Evolutionary conservation across 176 grass and related monocot genomes (phyloP).

Genomic region (Oryza longistaminata): DNA sequence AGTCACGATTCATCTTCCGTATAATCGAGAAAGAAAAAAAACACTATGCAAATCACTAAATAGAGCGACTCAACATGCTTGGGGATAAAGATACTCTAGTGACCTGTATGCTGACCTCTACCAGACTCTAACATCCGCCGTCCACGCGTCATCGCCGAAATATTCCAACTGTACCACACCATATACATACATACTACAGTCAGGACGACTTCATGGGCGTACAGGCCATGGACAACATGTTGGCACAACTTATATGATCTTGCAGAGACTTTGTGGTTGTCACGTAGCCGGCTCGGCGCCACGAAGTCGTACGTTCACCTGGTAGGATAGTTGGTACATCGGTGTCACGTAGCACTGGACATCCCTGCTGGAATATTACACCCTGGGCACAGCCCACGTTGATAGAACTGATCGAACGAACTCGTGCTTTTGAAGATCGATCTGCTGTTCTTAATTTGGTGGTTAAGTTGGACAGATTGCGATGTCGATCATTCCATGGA

Average conservation of each 20-base stretch:
- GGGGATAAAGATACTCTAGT: background rate
- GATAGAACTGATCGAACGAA: background rate
- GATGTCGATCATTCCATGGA: slow-evolving; percentile 13
- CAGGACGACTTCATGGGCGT: background rate
- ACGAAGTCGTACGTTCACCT: slow-evolving; percentile 3
- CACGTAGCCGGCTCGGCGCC: slow-evolving; percentile 34
- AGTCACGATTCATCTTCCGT: background rate
- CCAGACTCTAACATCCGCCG: background rate
- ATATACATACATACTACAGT: background rate
- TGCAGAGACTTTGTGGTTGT: slow-evolving; percentile 20
- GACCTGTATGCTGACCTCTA: background rate
- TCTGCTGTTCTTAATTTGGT: background rate
- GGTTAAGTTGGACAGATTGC: background rate
- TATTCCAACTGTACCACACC: slow-evolving; percentile 31
- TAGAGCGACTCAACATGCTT: background rate
- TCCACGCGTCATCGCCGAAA: background rate
- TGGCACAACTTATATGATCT: background rate
- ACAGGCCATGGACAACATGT: background rate
- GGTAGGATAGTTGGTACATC: slow-evolving; percentile 46
- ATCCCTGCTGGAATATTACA: slow-evolving; percentile 46
- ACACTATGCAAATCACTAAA: background rate
- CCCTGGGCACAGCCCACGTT: slow-evolving; percentile 42
- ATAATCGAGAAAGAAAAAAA: background rate
- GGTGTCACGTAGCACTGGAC: slow-evolving; percentile 36
- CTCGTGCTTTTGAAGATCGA: background rate